Conservation (phyloP, 176 grass and related monocot species). For the Leersia perrieri region DNA sequence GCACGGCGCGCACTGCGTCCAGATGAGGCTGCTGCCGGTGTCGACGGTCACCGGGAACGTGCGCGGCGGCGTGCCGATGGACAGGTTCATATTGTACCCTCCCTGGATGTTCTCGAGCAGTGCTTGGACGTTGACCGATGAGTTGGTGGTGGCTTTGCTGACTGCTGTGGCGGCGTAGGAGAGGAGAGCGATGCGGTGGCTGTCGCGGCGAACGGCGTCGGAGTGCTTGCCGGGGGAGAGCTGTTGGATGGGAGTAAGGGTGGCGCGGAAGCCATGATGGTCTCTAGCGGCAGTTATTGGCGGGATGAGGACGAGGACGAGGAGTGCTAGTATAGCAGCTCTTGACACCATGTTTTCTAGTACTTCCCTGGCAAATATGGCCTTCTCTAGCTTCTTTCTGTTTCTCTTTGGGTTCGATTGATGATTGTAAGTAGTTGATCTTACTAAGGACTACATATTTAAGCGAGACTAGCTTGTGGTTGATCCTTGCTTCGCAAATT, state of each 20-base stretch:
- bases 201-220: constrained; percentile 10
- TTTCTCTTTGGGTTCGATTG: too few species aligned
- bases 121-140: neutral
- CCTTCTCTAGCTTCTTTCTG: too few species aligned
- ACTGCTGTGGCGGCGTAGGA: neutral
- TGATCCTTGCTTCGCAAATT: too few species aligned
- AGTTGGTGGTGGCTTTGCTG: neutral
- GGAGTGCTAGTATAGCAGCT: neutral
- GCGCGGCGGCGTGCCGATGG: constrained; percentile 50
- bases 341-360: too few species aligned
- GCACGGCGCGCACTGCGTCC: constrained; percentile 54
- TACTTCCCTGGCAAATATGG: too few species aligned
- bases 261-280: constrained; percentile 28
- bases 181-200: neutral
- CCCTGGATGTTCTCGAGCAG: constrained; percentile 19
- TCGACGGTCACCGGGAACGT: constrained; percentile 35
- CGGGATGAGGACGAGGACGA: neutral
- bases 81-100: constrained; percentile 46
- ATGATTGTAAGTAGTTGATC: too few species aligned
- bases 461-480: too few species aligned
- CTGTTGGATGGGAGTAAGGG: neutral
- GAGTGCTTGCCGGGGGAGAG: neutral
- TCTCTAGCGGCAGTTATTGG: neutral
- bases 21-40: constrained; percentile 58
- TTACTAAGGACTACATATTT: too few species aligned